A percentile compares a stretch with the other conserved stretches of the same genome.
phyloP scores from a whole-genome alignment of 768 basidiomycete genomes.

The Russula griseocarnosa region DNA sequence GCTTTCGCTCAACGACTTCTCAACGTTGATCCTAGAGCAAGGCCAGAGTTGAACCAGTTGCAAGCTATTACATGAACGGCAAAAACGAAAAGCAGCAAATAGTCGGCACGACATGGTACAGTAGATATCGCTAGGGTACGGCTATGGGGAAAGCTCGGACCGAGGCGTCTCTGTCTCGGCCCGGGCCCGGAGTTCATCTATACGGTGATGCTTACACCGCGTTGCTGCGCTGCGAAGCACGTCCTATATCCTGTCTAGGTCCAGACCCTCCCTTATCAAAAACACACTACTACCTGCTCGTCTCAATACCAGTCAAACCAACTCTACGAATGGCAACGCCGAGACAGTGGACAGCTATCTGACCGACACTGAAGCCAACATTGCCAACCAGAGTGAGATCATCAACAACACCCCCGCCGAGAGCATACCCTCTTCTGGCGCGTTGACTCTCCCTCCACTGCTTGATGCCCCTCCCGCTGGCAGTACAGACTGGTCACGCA shows the following conservation, averaged over 20 bases:
- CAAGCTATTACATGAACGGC: no score
- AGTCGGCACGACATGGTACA: no score
- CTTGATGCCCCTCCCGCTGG: slow-evolving; percentile 19
- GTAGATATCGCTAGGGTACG: no score
- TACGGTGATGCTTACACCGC: background rate
- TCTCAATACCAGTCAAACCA: slow-evolving; percentile 34
- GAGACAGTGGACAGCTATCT: slow-evolving; percentile 30
- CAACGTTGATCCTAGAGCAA: no score
- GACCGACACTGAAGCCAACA: slow-evolving; percentile 29
- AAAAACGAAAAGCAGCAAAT: no score
- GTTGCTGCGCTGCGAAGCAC: slow-evolving; percentile 8
- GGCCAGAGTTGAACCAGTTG: no score
- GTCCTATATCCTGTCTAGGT: slow-evolving; percentile 7
- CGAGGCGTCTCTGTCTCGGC: background rate
- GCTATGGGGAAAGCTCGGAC: no score
- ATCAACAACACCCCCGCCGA: slow-evolving; percentile 26
- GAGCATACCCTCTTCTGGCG: slow-evolving; percentile 28
- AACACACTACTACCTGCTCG: slow-evolving; percentile 30
- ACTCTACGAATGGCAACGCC: slow-evolving; percentile 30
- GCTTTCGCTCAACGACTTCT: no score
- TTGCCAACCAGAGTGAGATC: slow-evolving; percentile 21
- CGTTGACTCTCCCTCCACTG: slow-evolving; percentile 27
- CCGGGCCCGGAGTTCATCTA: background rate
- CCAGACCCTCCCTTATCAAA: slow-evolving; percentile 20
- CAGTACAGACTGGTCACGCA: slow-evolving; percentile 76